phyloP scores from a whole-genome alignment of 208 protist species.

The Leishmania amazonensis region DNA sequence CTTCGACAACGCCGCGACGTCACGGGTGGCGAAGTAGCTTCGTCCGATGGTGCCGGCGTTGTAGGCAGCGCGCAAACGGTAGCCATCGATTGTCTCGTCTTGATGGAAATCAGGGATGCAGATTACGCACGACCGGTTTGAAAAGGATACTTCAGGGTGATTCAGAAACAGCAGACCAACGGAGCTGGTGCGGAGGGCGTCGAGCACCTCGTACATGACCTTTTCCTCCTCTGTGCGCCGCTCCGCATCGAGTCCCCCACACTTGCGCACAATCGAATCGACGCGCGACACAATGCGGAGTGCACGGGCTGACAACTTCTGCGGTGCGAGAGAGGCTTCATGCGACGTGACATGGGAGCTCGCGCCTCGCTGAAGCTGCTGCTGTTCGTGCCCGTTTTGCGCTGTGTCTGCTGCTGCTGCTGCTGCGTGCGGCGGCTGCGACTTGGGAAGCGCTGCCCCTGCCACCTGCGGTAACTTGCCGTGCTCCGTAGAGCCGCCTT shows the following conservation, averaged over 20 bases:
- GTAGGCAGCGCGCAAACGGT: constrained; percentile 48
- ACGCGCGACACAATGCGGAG: constrained; percentile 37
- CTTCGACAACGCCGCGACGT: constrained; percentile 5
- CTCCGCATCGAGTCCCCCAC: constrained; percentile 28
- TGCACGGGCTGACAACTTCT: constrained; percentile 33
- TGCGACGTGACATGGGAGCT: background rate
- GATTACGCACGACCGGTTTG: constrained; percentile 74
- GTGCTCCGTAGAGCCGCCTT: background rate
- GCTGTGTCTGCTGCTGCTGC: background rate
- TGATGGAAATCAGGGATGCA: constrained; percentile 61
- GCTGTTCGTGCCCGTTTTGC: background rate
- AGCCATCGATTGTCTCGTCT: constrained; percentile 61
- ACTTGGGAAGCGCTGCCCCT: background rate
- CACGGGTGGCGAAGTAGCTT: constrained; percentile 56
- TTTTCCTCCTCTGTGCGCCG: constrained; percentile 38
- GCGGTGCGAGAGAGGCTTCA: background rate
- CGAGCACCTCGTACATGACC: constrained; percentile 55
- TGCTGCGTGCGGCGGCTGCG: background rate
- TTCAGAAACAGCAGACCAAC: constrained; percentile 61
- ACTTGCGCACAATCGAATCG: constrained; percentile 51
- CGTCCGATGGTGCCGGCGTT: constrained; percentile 72
- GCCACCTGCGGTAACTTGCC: background rate
- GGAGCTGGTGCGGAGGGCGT: constrained; percentile 43
- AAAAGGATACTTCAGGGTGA: constrained; percentile 79
- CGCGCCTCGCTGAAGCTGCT: background rate